phyloP scores from a whole-genome alignment of 768 basidiomycete genomes.

The Boletus sp. region DNA sequence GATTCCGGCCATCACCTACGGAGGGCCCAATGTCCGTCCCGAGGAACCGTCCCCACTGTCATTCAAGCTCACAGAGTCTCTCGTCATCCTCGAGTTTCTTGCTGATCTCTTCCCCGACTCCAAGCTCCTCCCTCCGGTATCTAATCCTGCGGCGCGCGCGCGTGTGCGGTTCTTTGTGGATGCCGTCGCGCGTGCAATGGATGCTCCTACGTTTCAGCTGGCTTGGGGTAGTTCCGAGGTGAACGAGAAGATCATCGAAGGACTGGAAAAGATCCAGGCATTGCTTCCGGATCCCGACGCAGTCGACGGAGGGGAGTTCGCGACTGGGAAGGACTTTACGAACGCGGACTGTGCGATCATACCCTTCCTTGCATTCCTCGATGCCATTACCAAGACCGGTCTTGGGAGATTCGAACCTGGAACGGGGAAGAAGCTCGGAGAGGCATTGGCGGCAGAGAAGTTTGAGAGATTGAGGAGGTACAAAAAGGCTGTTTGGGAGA shows the following conservation, averaged over 20 bases:
- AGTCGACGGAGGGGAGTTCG: conserved; percentile 38
- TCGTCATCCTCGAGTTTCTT: conserved; percentile 62
- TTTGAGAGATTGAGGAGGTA: conserved; percentile 52
- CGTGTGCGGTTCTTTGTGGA: conserved; percentile 63
- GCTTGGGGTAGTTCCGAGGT: conserved; percentile 15
- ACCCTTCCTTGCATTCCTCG: conserved; percentile 52
- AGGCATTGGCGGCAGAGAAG: conserved; percentile 41
- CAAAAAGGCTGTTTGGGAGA: conserved; percentile 41
- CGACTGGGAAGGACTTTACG: conserved; percentile 44
- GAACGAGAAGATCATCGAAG: neutral
- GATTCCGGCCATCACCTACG: conserved; percentile 60
- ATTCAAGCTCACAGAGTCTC: conserved; percentile 60
- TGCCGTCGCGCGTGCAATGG: conserved; percentile 42
- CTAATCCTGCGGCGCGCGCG: conserved; percentile 50
- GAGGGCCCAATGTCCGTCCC: conserved; percentile 53
- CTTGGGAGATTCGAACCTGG: conserved; percentile 48
- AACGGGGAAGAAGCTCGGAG: conserved; percentile 42
- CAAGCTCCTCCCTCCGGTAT: conserved; percentile 42
- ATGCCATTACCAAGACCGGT: conserved; percentile 44
- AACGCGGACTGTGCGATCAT: conserved; percentile 58
- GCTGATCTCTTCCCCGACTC: conserved; percentile 54
- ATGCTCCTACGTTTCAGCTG: conserved; percentile 34
- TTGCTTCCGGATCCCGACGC: conserved; percentile 35
- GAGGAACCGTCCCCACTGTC: conserved; percentile 58
- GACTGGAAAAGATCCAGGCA: conserved; percentile 2